Evolutionary conservation across 371 early-diverging fungal species (phyloP), one percentile per base, ranked within the genome.

Genomic region (Actinomucor elegans): DNA sequence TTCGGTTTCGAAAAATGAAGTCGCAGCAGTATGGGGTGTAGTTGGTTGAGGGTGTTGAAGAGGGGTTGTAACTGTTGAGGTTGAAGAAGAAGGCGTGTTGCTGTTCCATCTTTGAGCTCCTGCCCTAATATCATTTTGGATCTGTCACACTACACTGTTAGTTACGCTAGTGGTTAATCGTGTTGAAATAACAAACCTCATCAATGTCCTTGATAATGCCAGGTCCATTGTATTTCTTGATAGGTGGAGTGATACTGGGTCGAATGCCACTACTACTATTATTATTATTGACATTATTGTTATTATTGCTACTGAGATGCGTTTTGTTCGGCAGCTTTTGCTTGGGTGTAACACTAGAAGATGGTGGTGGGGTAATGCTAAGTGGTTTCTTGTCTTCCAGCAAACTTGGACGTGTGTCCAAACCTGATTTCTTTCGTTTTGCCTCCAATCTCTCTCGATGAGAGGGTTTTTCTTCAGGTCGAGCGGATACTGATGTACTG

Each of bases 281-380:
- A 14, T 24, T 41, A 15, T 31, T 35, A 8, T n/a, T 34, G 28
- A 11, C 23, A 17, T 34, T 21, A 21, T 24, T 42, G 42, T 11
- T 37, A 17, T 27, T 36, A 37, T 31, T 44, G 27, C 21, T 51
- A 26, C 14, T 12, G 28, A 51, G 18, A 33, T 55, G 50, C 15
- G 55, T 27, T 31, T 55, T 64, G 36, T 44, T 55, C 32, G 57
- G 49, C 33, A 48, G 34, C 29, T 65, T 55, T 34, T 58, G 59
- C 28, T 50, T 55, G 9, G 38, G 36, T 37, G 49, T 36, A 18
- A 36, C 36, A 20, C 35, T 28, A 20, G 47, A 21, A 26, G 54
- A 31, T 18, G 47, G 42, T n/a, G 48, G 38, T 26, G 51, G 38
- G 3, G 36, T 49, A 26, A 23, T 27, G 33, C 34, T 44, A 17